Evolutionary conservation across 1,284 basidiomycete species (phyloP).

Genomic region (Trichosporon sp.): DNA sequence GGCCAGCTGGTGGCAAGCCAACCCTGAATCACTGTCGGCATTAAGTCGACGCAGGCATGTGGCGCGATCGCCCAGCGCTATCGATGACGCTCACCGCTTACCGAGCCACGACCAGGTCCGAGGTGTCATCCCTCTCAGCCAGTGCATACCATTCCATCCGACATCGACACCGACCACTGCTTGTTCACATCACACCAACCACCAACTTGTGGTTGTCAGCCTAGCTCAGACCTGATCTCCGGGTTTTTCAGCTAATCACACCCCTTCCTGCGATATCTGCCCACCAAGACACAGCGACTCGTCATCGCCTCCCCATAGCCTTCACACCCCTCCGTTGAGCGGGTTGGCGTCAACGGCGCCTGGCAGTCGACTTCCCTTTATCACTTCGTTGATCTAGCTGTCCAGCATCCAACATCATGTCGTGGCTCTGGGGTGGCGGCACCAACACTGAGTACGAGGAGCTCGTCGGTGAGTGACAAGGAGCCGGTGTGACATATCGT

Average conservation of each 20-base stretch:
- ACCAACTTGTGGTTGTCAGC: not conserved
- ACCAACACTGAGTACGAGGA: conserved; percentile 56
- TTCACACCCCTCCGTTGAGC: conserved; percentile 14
- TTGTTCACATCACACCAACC: not conserved
- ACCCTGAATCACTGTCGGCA: conserved; percentile 14
- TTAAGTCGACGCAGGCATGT: conserved; percentile 13
- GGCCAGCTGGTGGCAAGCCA: conserved; percentile 9
- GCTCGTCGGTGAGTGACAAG: conserved; percentile 50
- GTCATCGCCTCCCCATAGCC: not conserved
- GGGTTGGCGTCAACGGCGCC: conserved; percentile 15
- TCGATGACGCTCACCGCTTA: conserved; percentile 14
- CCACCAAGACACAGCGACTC: conserved; percentile 1
- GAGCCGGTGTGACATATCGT: not conserved
- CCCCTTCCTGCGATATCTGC: not conserved
- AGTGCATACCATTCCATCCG: not conserved
- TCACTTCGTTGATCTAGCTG: not conserved
- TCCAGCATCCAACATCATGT: conserved; percentile 37
- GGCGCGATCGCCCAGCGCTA: not conserved
- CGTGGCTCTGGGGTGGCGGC: conserved; percentile 54
- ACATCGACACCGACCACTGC: not conserved
- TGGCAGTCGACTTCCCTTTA: not conserved
- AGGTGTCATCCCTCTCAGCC: conserved; percentile 10
- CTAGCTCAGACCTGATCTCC: not conserved
- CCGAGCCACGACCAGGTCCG: conserved; percentile 15
- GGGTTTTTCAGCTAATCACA: not conserved